Conservation (phyloP, 2,329 filamentous ascomycete species). For the Thielaviopsis ethacetica region DNA sequence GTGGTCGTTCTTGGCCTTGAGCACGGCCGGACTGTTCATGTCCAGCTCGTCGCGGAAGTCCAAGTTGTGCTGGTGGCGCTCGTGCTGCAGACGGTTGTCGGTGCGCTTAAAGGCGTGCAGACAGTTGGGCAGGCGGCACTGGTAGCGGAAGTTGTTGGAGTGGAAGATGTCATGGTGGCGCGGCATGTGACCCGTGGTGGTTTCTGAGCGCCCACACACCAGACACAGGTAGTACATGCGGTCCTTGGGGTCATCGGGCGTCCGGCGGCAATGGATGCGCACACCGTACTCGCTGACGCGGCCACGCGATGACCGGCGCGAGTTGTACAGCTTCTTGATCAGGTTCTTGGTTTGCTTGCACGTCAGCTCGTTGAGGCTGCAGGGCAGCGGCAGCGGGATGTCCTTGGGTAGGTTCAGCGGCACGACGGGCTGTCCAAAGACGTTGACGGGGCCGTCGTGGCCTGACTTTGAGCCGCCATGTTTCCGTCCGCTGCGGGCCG, state of each 20-base stretch:
- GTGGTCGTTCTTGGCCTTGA: neutral
- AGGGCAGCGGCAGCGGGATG: neutral
- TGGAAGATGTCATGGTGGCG: slow-evolving; percentile 3
- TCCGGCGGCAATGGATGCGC: neutral
- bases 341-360: neutral
- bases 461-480: neutral
- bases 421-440: neutral
- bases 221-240: slow-evolving; percentile 2
- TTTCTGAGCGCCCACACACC: neutral
- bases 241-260: neutral
- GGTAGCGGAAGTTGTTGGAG: neutral
- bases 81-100: slow-evolving; percentile 5
- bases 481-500: neutral
- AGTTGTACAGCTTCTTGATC: neutral
- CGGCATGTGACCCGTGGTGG: slow-evolving; percentile 2
- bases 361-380: neutral
- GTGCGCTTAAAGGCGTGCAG: neutral
- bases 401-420: neutral
- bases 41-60: neutral
- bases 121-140: slow-evolving; percentile 3
- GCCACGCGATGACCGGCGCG: neutral
- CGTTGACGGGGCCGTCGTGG: neutral
- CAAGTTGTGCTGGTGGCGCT: slow-evolving; percentile 1
- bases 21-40: neutral
- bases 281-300: neutral